A percentile compares a stretch with the other conserved stretches of the same genome.
These are phyloP conservation scores for Entomortierella chlamydospora DNA, from an alignment of 192 early-diverging fungal genomes.

Conservation along the genomic window DNA sequence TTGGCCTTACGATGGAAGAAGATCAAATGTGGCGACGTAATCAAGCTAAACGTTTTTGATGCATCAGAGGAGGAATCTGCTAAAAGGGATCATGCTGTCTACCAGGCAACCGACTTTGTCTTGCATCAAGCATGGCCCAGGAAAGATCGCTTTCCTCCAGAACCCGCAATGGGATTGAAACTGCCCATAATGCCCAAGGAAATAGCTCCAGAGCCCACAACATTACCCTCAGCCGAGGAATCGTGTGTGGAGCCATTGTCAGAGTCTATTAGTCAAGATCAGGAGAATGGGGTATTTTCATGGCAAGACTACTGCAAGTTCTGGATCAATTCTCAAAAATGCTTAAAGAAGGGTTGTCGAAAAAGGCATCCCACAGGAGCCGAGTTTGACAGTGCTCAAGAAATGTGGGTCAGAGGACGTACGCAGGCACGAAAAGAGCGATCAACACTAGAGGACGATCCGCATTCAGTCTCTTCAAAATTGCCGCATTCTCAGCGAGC, in stretches of 20 bases:
- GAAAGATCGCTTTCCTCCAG: slow-evolving; percentile 26
- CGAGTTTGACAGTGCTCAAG: slow-evolving; percentile 12
- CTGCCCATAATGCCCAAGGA: not conserved
- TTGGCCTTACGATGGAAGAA: slow-evolving; percentile 26
- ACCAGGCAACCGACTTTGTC: slow-evolving; percentile 30
- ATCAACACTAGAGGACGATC: slow-evolving; percentile 54
- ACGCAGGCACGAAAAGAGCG: slow-evolving; percentile 32
- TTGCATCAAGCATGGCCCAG: slow-evolving; percentile 39
- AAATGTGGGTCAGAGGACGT: slow-evolving; percentile 51
- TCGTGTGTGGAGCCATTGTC: not conserved
- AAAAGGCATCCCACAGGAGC: slow-evolving; percentile 25
- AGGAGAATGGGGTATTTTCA: not conserved
- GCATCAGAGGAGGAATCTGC: slow-evolving; percentile 22
- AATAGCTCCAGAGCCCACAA: not conserved
- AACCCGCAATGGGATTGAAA: slow-evolving; percentile 41
- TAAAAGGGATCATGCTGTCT: slow-evolving; percentile 33
- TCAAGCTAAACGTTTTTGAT: slow-evolving; percentile 19
- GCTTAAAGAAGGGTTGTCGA: slow-evolving; percentile 23
- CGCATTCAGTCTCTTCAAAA: slow-evolving; percentile 53
- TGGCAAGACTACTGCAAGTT: slow-evolving; percentile 52
- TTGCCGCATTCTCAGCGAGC: slow-evolving; percentile 62
- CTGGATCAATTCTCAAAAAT: slow-evolving; percentile 50
- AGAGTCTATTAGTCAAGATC: not conserved
- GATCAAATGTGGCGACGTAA: slow-evolving; percentile 24
- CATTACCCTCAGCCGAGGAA: not conserved